Evolutionary conservation across 2,329 filamentous ascomycete genomes (phyloP), one percentile per base, ranked within the genome.

Genomic region (Ceratocystis albifundus): DNA sequence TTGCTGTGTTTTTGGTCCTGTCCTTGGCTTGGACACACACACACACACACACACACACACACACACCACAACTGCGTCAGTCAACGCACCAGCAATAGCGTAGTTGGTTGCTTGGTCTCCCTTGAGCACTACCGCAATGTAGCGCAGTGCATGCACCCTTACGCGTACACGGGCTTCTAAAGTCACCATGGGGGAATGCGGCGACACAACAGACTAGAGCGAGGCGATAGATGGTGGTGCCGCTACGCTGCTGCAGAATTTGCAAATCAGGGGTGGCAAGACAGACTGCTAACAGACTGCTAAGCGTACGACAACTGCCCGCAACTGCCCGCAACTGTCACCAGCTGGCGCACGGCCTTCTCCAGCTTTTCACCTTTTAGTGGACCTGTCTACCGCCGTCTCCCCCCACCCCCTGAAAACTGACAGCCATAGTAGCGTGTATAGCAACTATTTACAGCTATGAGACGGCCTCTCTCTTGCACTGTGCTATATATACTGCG

Each of bases 401-500:
- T n/a, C n/a, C n/a, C n/a, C n/a, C n/a, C n/a, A n/a, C n/a, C 53
- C 53, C 53, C 53, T 57, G 53, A 12, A 57, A 32, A 32, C 17
- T 32, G 17, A 17, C 53, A 28, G 15, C 10, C 53, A 8, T 25
- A 15, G 28, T 22, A 15, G 36, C 10, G 10, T 25, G 3, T 50
- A 50, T n/a, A 50, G n/a, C 2, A 22, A 22, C 10, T 12, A n/a
- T 50, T 50, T 50, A 25, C n/a, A 20, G 46, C 6, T 30, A 6
- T 32, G 6, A 7, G 30, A 6, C 46, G 0, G n/a, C n/a, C 4
- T 41, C 4, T 41, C 10, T 41, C 36, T 41, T 41, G 36, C 15
- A 15, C 36, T 3, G 36, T 41, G 12, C 36, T 4, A 57, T n/a
- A 20, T 17, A 22, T n/a, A 17, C 8, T 17, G 30, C 53, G 6